Percentiles rank a stretch among this genome's conserved stretches.
Conservation (phyloP, 1,139 yeast genomes). For the Debaryomyces robertsiae region DNA sequence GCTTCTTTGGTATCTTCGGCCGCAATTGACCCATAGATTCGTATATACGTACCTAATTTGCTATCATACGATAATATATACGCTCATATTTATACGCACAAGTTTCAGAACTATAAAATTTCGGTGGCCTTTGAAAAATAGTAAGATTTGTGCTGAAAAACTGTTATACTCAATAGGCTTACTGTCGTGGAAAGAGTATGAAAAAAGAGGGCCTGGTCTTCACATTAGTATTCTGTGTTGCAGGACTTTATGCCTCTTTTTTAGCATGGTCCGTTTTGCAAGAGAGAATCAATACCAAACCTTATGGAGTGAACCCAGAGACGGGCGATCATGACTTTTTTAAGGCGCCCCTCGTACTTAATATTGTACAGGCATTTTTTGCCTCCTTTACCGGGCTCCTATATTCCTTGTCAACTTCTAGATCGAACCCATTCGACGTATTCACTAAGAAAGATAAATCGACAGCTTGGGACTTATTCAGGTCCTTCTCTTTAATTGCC, state of each 20-base stretch:
- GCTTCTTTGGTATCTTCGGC: slow-evolving; percentile 51
- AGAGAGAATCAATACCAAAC: slow-evolving; percentile 80
- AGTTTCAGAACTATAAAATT: neutral
- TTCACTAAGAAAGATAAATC: slow-evolving; percentile 28
- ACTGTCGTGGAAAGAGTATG: neutral
- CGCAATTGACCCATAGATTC: slow-evolving; percentile 17
- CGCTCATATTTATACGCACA: neutral
- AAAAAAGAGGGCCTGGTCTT: slow-evolving; percentile 13
- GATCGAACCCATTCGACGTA: slow-evolving; percentile 32
- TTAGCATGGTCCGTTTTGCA: slow-evolving; percentile 90
- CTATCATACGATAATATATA: slow-evolving; percentile 6
- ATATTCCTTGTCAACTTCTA: slow-evolving; percentile 49
- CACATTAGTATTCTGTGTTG: slow-evolving; percentile 55
- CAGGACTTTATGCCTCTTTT: slow-evolving; percentile 82
- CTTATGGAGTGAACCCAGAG: slow-evolving; percentile 53
- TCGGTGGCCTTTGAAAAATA: neutral
- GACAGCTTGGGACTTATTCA: slow-evolving; percentile 28
- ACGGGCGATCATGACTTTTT: slow-evolving; percentile 53
- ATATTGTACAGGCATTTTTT: slow-evolving; percentile 68
- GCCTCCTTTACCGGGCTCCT: slow-evolving; percentile 70
- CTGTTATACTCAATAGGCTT: neutral
- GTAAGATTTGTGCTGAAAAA: no score
- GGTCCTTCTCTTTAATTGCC: slow-evolving; percentile 63
- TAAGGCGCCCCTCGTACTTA: slow-evolving; percentile 76
- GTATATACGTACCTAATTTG: no score